These are phyloP conservation scores for Dissoconium aciculare DNA, from an alignment of 2,329 filamentous ascomycete species.

Conservation along the genomic window DNA sequence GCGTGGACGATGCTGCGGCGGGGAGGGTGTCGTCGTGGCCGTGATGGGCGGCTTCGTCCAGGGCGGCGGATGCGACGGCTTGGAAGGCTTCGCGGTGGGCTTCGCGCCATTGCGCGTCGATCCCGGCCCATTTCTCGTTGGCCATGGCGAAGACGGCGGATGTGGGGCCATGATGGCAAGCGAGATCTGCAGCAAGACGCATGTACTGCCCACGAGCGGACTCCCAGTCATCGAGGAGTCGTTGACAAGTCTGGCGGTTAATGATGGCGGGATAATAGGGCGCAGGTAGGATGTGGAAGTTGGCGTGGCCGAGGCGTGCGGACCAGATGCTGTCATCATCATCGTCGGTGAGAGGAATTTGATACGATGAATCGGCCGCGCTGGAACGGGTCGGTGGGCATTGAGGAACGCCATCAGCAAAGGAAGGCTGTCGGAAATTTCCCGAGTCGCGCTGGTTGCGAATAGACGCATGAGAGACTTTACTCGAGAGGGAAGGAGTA, in stretches of 20 bases:
- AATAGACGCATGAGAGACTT: conserved; percentile 65
- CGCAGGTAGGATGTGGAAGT: conserved; percentile 73
- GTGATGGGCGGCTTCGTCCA: too few species aligned
- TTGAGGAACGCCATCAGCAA: conserved; percentile 32
- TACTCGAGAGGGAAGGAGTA: conserved; percentile 61
- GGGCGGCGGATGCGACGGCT: too few species aligned
- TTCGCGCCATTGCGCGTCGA: conserved; percentile 58
- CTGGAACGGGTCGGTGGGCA: conserved; percentile 51
- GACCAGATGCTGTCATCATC: conserved; percentile 79
- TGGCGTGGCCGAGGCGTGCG: conserved; percentile 73
- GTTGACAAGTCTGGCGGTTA: conserved; percentile 43
- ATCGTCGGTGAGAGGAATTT: conserved; percentile 7
- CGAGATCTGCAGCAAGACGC: conserved; percentile 73
- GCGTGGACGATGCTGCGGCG: too few species aligned
- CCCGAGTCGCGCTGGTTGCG: conserved; percentile 33
- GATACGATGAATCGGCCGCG: conserved; percentile 12
- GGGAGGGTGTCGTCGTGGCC: too few species aligned
- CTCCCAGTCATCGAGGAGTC: conserved; percentile 68
- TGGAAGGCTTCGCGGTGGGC: conserved; percentile 39
- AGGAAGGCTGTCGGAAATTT: conserved; percentile 35
- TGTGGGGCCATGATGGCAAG: conserved; percentile 79
- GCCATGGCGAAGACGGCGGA: conserved; percentile 79
- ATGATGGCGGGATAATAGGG: conserved; percentile 48
- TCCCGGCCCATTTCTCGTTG: conserved; percentile 74
- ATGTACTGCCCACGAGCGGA: conserved; percentile 71